Evolutionary conservation across 2,329 filamentous ascomycete genomes (phyloP), one percentile per base, ranked within the genome.

Genomic region (Aciculosporium take): DNA sequence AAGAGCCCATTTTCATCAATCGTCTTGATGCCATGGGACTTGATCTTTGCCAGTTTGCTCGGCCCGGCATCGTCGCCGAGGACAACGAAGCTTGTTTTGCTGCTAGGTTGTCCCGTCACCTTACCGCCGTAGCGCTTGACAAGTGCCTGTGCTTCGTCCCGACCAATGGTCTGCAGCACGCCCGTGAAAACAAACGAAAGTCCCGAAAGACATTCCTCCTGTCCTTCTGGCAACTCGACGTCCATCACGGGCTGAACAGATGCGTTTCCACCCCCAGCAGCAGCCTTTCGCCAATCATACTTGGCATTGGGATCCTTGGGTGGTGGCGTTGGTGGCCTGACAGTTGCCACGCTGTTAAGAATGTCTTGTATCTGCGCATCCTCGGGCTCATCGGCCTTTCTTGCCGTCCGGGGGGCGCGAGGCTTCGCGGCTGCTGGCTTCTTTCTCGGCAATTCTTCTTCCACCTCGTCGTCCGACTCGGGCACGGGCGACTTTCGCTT

Each of bases 61-160:
- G 91, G 91, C 0, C 91, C 91, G 20, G 93, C 91, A 58, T 96
- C 91, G 21, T 73, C 74, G 33, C 91, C 91, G 3, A 98, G 72
- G 13, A 98, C 84, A 35, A 98, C 87, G 56, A 86, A 98, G 54
- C 74, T 91, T 1, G 93, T 98, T 62, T 94, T 96, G 55, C 80
- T 83, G 56, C 89, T 96, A 17, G 93, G 91, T 5, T 77, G 80
- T 8, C 68, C 70, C 8, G 82, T 94, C 20, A 94, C 79, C 62
- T 94, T 96, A 40, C 91, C 91, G 32, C 91, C 93, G 58, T 95
- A 93, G 47, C 81, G 78, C 60, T 98, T 98, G 43, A 96, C 85
- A 15, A 98, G 67, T 33, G 74, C 79, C 49, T 88, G 81, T 1
- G 77, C 89, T 52, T 94, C 87, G 5, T 94, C 87, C 46, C 91